Conservation (phyloP, 306 rosid species). For the Ziziphus jujuba region DNA sequence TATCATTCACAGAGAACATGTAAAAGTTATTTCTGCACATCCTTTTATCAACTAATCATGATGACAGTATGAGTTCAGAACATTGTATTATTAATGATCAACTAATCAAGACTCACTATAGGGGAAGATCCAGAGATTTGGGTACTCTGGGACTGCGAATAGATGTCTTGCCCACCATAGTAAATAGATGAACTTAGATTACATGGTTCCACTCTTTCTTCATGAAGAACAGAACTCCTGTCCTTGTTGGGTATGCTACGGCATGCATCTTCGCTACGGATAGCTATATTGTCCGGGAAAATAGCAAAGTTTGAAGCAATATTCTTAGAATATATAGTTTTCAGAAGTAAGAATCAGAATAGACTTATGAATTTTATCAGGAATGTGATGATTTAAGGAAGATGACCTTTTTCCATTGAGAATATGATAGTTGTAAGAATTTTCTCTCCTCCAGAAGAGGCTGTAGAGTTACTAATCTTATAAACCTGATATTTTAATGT, state of each 20-base stretch:
- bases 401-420: background rate
- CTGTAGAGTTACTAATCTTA: too few species aligned
- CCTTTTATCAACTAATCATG: conserved; percentile 2
- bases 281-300: conserved; percentile 19
- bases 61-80: conserved; percentile 6
- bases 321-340: background rate
- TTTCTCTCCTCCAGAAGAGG: background rate
- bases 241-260: conserved; percentile 34
- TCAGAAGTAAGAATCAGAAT: background rate
- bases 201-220: conserved; percentile 56
- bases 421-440: conserved; percentile 12
- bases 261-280: conserved; percentile 25
- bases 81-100: background rate
- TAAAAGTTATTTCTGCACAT: conserved; percentile 7
- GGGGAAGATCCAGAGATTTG: conserved; percentile 33
- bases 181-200: conserved; percentile 58
- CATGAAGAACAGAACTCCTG: conserved; percentile 32
- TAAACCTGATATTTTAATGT: too few species aligned
- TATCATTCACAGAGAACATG: conserved; percentile 16
- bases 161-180: conserved; percentile 57
- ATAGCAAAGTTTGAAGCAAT: conserved; percentile 10
- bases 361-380: background rate
- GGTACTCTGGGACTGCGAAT: conserved; percentile 41
- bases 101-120: conserved; percentile 40
- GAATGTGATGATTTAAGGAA: conserved; percentile 8